Evolutionary conservation across 768 basidiomycete species (phyloP).

Genomic region (Hericium alpestre): DNA sequence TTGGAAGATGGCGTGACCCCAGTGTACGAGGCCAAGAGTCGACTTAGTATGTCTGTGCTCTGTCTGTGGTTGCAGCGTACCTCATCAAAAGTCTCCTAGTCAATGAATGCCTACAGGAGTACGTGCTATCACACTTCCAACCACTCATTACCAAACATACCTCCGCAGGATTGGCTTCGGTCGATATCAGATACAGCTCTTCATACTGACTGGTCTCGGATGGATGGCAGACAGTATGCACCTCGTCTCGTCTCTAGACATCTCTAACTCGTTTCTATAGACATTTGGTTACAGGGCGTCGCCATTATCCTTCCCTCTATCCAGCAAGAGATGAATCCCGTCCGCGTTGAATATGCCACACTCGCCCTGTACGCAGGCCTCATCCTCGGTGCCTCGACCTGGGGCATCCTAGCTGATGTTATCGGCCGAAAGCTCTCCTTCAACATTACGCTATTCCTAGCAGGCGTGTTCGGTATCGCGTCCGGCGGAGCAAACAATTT

Average conservation of each 20-base stretch:
- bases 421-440: slow-evolving; percentile 38
- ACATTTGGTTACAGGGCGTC: slow-evolving; percentile 38
- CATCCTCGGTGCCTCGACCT: slow-evolving; percentile 36
- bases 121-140: background rate
- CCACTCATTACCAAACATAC: too few relatives aligned
- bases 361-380: slow-evolving; percentile 37
- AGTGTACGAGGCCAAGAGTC: background rate
- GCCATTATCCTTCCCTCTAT: slow-evolving; percentile 36
- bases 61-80: background rate
- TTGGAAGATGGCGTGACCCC: background rate
- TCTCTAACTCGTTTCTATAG: slow-evolving; percentile 10
- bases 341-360: slow-evolving; percentile 34
- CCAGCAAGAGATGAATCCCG: slow-evolving; percentile 31
- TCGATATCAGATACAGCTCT: slow-evolving; percentile 38
- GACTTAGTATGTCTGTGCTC: background rate
- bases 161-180: slow-evolving; percentile 36
- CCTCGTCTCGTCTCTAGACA: background rate
- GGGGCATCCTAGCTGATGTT: slow-evolving; percentile 41
- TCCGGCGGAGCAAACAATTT: slow-evolving; percentile 37
- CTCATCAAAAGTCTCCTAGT: background rate
- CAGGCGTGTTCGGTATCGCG: slow-evolving; percentile 40
- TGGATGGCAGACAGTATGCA: slow-evolving; percentile 40
- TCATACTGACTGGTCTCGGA: slow-evolving; percentile 35
- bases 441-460: slow-evolving; percentile 28
- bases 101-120: background rate